Conservation (phyloP, 2,329 filamentous ascomycete species). For the Thielaviopsis euricoi region DNA sequence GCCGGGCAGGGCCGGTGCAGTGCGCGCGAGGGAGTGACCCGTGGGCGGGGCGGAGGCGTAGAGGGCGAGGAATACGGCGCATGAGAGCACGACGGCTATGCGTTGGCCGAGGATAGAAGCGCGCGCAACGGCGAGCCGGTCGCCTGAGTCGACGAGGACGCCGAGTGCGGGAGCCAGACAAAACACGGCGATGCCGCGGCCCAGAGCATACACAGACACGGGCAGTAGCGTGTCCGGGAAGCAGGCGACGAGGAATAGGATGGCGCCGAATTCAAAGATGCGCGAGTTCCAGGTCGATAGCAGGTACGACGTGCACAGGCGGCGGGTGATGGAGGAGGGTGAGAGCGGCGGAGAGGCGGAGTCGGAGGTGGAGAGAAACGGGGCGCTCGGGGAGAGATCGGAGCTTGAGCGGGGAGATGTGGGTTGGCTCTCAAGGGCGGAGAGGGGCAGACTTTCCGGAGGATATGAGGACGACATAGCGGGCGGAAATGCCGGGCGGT, state of each 20-base stretch:
- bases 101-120: slow-evolving; percentile 29
- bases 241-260: slow-evolving; percentile 39
- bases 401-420: no score
- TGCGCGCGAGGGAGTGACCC: slow-evolving; percentile 5
- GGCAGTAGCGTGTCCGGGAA: slow-evolving; percentile 45
- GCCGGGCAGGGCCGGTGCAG: background rate
- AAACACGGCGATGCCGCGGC: slow-evolving; percentile 40
- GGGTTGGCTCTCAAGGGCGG: no score
- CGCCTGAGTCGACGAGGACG: slow-evolving; percentile 35
- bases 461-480: no score
- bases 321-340: slow-evolving; percentile 6
- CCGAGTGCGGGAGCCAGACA: slow-evolving; percentile 43
- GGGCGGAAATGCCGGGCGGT: no score
- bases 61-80: slow-evolving; percentile 27
- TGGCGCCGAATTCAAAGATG: slow-evolving; percentile 45
- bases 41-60: slow-evolving; percentile 9
- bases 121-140: slow-evolving; percentile 33
- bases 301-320: slow-evolving; percentile 42
- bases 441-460: no score
- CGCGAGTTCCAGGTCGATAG: slow-evolving; percentile 49
- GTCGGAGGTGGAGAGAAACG: background rate
- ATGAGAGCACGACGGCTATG: slow-evolving; percentile 29
- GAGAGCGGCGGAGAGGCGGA: background rate
- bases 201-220: slow-evolving; percentile 52
- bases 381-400: background rate